A percentile compares a stretch with the other conserved stretches of the same genome.
These are phyloP conservation scores for Globisporangium cylindrosporum DNA, from an alignment of 352 stramenopile genomes.

Conservation along the genomic window DNA sequence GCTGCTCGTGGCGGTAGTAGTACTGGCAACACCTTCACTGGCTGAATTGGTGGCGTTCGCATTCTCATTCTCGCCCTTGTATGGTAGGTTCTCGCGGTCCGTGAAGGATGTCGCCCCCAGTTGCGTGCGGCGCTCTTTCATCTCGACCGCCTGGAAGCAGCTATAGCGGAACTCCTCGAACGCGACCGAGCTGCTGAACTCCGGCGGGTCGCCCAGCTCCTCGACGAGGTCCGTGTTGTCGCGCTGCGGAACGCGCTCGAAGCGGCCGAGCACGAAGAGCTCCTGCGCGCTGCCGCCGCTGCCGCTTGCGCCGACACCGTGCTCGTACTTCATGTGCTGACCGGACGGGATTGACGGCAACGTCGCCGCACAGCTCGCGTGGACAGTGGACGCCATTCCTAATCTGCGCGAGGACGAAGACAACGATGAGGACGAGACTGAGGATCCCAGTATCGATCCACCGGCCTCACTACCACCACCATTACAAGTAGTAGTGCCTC, in stretches of 20 bases:
- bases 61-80: neutral
- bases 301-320: slow-evolving; percentile 32
- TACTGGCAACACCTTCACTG: neutral
- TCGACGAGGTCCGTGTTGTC: slow-evolving; percentile 47
- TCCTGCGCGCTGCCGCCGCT: slow-evolving; percentile 46
- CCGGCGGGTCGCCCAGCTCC: slow-evolving; percentile 38
- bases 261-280: slow-evolving; percentile 72
- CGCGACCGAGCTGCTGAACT: slow-evolving; percentile 36
- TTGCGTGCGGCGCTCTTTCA: slow-evolving; percentile 61
- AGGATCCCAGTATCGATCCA: neutral
- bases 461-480: neutral
- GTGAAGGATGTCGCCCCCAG: slow-evolving; percentile 12
- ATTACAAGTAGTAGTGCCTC: neutral
- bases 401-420: neutral
- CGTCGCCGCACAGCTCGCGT: neutral
- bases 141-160: slow-evolving; percentile 80
- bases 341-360: slow-evolving; percentile 11
- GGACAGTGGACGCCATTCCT: neutral
- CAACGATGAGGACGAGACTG: neutral
- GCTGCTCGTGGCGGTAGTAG: neutral
- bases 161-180: slow-evolving; percentile 80
- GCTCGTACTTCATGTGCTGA: slow-evolving; percentile 68
- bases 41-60: neutral
- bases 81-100: slow-evolving; percentile 6
- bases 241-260: slow-evolving; percentile 73